Evolutionary conservation across 23 red algal genomes (phyloP).

Genomic region (Agarophyton chilense): DNA sequence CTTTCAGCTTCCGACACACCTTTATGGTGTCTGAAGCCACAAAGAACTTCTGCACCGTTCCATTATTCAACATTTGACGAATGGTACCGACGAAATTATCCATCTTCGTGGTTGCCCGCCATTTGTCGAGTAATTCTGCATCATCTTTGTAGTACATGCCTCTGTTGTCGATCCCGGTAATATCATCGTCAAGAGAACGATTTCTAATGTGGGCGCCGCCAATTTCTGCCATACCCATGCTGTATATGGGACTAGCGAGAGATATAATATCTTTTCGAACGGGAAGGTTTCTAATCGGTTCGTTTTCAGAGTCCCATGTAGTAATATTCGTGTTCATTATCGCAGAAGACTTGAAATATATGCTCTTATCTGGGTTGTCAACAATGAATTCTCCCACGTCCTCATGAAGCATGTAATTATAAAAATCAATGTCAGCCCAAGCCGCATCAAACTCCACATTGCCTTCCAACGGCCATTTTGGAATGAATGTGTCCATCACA

Average conservation of each 20-base stretch:
- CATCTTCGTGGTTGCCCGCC: constrained; percentile 53
- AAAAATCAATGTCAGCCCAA: constrained; percentile 61
- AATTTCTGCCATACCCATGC: constrained; percentile 8
- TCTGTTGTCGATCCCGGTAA: constrained; percentile 29
- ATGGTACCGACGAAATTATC: constrained; percentile 56
- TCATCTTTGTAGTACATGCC: constrained; percentile 59
- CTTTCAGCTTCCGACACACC: constrained; percentile 35
- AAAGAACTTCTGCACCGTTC: constrained; percentile 61
- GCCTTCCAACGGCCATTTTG: constrained; percentile 54
- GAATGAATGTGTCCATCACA: constrained; percentile 21
- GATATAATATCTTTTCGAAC: constrained; percentile 42
- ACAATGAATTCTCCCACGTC: constrained; percentile 46
- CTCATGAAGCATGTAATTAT: constrained; percentile 81
- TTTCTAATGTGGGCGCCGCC: constrained; percentile 81
- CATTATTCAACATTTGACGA: constrained; percentile 40
- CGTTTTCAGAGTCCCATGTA: constrained; percentile 81
- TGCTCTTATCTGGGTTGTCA: constrained; percentile 59
- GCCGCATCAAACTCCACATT: constrained; percentile 54
- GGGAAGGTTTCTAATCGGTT: constrained; percentile 39
- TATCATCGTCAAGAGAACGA: constrained; percentile 56
- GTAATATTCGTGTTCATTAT: constrained; percentile 73
- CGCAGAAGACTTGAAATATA: constrained; percentile 73
- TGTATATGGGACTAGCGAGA: background rate
- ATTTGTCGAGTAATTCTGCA: constrained; percentile 54
- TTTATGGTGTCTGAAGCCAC: constrained; percentile 66